phyloP scores from a whole-genome alignment of 179 eudicot species.

The Silene noctiflora region DNA sequence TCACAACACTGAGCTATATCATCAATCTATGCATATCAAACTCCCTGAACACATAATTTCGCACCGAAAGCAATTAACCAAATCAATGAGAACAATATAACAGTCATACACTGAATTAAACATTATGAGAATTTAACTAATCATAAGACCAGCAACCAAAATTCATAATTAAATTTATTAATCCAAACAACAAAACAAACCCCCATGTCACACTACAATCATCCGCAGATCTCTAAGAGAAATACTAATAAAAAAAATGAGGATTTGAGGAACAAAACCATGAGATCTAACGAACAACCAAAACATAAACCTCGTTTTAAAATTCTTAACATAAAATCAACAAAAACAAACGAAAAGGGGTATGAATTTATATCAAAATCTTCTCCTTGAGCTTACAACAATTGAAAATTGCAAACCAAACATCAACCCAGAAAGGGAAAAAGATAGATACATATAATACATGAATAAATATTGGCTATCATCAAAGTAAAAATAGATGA shows the following conservation, averaged over 20 bases:
- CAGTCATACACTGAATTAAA: slow-evolving; percentile 4
- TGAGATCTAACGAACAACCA: not conserved
- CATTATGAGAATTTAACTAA: not conserved
- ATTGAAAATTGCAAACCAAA: not conserved
- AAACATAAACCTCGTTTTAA: slow-evolving; percentile 7
- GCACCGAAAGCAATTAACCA: slow-evolving; percentile 3
- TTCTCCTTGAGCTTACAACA: not conserved
- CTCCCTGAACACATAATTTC: not conserved
- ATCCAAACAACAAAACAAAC: not conserved
- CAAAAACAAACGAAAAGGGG: not conserved
- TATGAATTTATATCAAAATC: not conserved
- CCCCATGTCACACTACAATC: not conserved
- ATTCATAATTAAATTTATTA: not conserved
- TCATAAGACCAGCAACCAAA: not conserved
- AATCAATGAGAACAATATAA: not conserved
- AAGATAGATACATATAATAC: not conserved
- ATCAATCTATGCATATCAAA: slow-evolving; percentile 1
- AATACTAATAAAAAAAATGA: not conserved
- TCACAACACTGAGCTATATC: not conserved
- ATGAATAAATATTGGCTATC: not conserved
- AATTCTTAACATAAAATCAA: not conserved
- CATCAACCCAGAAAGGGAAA: slow-evolving; percentile 1
- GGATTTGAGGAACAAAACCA: not conserved
- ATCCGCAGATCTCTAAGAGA: not conserved
- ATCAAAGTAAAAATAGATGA: not conserved